These are phyloP conservation scores for Inga laurina DNA, from an alignment of 306 rosid species.

Conservation along the genomic window DNA sequence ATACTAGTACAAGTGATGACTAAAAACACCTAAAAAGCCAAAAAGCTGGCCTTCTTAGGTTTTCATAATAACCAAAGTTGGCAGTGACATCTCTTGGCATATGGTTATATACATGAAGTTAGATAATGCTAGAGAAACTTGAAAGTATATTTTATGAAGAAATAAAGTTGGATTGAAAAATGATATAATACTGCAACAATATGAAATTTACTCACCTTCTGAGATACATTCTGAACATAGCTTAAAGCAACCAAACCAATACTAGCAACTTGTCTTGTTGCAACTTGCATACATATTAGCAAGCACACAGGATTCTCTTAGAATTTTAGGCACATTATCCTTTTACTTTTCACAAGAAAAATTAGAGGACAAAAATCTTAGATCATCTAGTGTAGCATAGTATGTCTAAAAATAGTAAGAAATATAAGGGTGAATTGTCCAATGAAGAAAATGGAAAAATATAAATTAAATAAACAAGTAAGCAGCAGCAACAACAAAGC, in stretches of 20 bases:
- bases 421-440: not conserved
- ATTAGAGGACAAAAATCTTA: slow-evolving; percentile 10
- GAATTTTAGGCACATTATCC: not conserved
- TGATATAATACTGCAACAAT: not conserved
- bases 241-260: too few species aligned
- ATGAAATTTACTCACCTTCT: slow-evolving; percentile 55
- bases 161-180: not conserved
- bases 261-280: slow-evolving; percentile 93
- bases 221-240: too few species aligned
- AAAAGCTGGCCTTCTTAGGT: slow-evolving; percentile 74
- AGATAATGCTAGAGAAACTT: slow-evolving; percentile 92
- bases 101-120: slow-evolving; percentile 92
- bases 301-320: not conserved
- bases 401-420: not conserved
- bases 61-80: slow-evolving; percentile 89
- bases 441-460: not conserved
- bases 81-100: slow-evolving; percentile 83
- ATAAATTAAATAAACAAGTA: not conserved
- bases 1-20: not conserved
- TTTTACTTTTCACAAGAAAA: slow-evolving; percentile 6
- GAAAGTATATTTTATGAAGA: slow-evolving; percentile 21
- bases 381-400: slow-evolving; percentile 6
- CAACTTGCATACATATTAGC: slow-evolving; percentile 60
- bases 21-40: slow-evolving; percentile 23
- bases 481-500: too few species aligned